Evolutionary conservation across 495 filamentous ascomycete species (phyloP).

Genomic region (Pseudoneurospora amorphoporcata): DNA sequence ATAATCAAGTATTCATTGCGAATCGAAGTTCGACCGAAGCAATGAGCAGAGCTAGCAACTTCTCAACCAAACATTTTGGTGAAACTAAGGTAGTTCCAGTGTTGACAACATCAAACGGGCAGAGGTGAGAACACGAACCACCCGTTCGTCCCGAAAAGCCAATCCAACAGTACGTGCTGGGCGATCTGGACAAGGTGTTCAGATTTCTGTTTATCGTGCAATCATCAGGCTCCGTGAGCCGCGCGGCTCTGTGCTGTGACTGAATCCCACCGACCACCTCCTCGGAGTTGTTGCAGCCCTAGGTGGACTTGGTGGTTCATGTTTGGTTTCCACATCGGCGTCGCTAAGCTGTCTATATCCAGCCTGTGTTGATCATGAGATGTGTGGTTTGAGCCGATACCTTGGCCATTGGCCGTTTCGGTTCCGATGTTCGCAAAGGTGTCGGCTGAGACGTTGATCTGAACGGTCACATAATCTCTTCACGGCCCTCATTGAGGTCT

Average conservation of each 20-base stretch:
- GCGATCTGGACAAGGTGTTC: background rate
- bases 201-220: background rate
- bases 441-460: background rate
- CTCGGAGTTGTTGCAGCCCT: background rate
- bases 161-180: background rate
- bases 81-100: background rate
- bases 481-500: background rate
- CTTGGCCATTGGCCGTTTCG: background rate
- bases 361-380: background rate
- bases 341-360: background rate
- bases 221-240: background rate
- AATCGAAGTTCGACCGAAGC: background rate
- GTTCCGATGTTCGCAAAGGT: background rate
- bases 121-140: background rate
- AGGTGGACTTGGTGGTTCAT: background rate
- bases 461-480: background rate
- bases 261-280: background rate
- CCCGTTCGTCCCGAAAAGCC: background rate
- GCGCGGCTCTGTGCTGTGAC: background rate
- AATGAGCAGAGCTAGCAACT: background rate
- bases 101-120: background rate
- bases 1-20: background rate
- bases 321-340: background rate
- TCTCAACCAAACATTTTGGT: background rate
- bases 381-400: background rate